These are phyloP conservation scores for Strobilomyces confusus DNA, from an alignment of 768 basidiomycete genomes.

Conservation along the genomic window DNA sequence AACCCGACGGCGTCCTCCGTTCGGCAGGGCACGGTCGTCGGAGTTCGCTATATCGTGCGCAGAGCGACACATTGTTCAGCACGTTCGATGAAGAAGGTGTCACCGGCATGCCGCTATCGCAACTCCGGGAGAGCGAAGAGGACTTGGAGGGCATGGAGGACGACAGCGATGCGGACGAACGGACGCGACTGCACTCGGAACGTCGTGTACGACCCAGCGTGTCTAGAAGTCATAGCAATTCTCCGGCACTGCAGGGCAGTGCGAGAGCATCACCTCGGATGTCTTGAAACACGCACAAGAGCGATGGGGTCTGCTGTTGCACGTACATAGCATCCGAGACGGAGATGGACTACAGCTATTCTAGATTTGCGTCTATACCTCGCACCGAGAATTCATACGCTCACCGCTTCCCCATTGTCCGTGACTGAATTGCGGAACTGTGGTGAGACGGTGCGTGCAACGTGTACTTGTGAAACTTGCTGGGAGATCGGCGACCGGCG, in stretches of 20 bases:
- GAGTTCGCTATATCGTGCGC: conserved; percentile 61
- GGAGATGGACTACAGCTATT: conserved; percentile 26
- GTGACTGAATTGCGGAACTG: neutral
- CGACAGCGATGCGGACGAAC: conserved; percentile 46
- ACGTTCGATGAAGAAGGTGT: conserved; percentile 56
- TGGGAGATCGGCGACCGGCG: neutral
- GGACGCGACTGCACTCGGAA: conserved; percentile 31
- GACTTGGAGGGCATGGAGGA: conserved; percentile 44
- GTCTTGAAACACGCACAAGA: conserved; percentile 11
- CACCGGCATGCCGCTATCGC: conserved; percentile 48
- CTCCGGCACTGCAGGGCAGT: conserved; percentile 39
- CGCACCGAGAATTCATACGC: conserved; percentile 10
- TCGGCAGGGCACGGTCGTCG: conserved; percentile 56
- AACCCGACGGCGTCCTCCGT: conserved; percentile 21
- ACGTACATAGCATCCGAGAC: conserved; percentile 15
- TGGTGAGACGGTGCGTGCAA: neutral
- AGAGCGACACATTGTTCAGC: conserved; percentile 66
- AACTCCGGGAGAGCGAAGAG: conserved; percentile 65
- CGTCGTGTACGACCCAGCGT: conserved; percentile 27
- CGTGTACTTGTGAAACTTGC: neutral
- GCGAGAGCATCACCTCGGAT: conserved; percentile 18
- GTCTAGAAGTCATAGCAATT: conserved; percentile 54
- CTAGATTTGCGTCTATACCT: conserved; percentile 27
- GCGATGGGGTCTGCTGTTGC: neutral
- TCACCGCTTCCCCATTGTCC: too few relatives aligned